Base-by-base conservation (phyloP, 768 basidiomycete genomes). In the Leccinum arenicola region DNA sequence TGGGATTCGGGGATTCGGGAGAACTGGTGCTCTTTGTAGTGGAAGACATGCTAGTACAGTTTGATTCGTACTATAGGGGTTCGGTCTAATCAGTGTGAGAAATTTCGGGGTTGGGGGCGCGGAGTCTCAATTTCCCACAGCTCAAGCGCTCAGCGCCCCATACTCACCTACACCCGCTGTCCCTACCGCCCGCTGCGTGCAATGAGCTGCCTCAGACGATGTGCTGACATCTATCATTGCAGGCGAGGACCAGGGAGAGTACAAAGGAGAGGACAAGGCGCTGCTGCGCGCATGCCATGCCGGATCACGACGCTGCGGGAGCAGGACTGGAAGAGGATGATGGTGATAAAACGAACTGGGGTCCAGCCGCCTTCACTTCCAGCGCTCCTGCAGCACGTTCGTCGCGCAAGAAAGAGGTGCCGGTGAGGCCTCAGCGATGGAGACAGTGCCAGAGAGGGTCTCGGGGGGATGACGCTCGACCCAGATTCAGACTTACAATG, bases 401-500 rank as follows among this genome's bases (percentile, higher is more conserved):
- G 2, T 68, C 65, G 31, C 62, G 56, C n/a, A 54, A 58, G 12
- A 74, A 73, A 25, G 66, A 67, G 2, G 68, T 29, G 29, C 29
- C 29, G 29, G 29, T 60, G 2, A 70, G 71, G 8, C 47, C 35
- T 3, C 59, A 54, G 6, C 65, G 63, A 10, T 59, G 61, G 40
- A 69, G 63, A 9, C 60, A 62, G 40, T 68, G 66, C 3, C 55
- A 56, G 21, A 23, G 50, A 8, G 14, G 54, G 54, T 21, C 68
- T 71, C 4, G 77, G 75, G 52, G 87, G 78, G 21, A 91, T 91
- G 89, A 80, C 82, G 2, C 69, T 91, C 19, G 89, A 91, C 60
- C 73, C 76, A 0, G 87, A 89, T 23, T 53, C 85, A 45, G 78
- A 78, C 6, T 43, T 79, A 82, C 82, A 19, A 82, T 89, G 86